Evolutionary conservation across 2,329 filamentous ascomycete species (phyloP), one percentile per base, ranked within the genome.

Genomic region (Hymenoscyphus occultus): DNA sequence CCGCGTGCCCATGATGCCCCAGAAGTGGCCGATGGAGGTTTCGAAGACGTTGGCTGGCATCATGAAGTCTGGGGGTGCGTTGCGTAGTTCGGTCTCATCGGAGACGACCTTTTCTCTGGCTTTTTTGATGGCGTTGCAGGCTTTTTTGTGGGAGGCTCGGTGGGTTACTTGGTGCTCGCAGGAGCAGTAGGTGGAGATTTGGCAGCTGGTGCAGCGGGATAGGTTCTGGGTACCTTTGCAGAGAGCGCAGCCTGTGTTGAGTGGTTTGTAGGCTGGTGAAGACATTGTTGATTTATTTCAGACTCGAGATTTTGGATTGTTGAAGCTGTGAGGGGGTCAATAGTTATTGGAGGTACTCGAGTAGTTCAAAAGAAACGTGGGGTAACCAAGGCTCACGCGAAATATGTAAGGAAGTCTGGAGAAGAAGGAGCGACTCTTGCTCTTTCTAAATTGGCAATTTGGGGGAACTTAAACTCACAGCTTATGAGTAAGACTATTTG

Each of bases 141-240:
- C 69, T 10, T 42, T 42, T 68, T 80, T 80, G 74, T 84, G 81
- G 2, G 64, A 56, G 0, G 66, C 48, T 31, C 77, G 70, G 67
- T 83, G 71, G 1, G 70, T 59, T 0, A 62, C 61, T 71, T 84
- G 81, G 70, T 84, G 80, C 1, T 79, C 77, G 14, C 71, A 70
- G 59, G 76, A 71, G 72, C 83, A 84, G 73, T 84, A 84, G 48
- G 72, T 72, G 61, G 79, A 74, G 1, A 76, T 77, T 54, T 74
- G 76, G 73, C 82, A 85, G 5, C 71, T 76, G 3, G 72, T 65
- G 67, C 82, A 84, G 61, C 72, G 76, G 4, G 73, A 71, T 39
- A 80, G 76, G 2, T 73, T 71, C 5, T 74, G 19, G 45, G 2
- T 28, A 19, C 2, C 22, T 10, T 51, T 51, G 45, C 45, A 51